These are phyloP conservation scores for Bruguiera parviflora DNA, from an alignment of 345 rosid species.

Conservation along the genomic window DNA sequence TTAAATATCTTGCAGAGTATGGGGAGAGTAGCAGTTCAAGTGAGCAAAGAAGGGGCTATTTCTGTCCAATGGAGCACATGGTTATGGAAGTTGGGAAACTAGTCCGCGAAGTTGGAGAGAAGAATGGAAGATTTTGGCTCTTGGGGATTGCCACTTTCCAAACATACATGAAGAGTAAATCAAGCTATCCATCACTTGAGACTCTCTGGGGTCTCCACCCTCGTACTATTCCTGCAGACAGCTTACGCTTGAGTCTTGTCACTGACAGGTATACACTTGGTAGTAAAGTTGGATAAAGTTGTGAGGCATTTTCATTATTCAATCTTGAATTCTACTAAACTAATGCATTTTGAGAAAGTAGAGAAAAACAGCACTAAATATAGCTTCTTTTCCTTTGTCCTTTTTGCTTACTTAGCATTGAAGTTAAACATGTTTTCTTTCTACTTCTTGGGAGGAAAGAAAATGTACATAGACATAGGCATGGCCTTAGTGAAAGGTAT, in stretches of 20 bases:
- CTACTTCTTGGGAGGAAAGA: background rate
- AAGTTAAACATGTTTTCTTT: constrained; percentile 13
- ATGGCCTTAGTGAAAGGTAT: background rate
- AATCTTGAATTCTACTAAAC: background rate
- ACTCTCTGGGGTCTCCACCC: constrained; percentile 65
- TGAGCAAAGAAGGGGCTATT: constrained; percentile 22
- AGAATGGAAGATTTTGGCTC: constrained; percentile 60
- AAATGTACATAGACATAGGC: background rate
- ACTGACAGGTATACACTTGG: constrained; percentile 57
- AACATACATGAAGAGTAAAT: constrained; percentile 72
- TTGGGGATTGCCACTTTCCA: constrained; percentile 77
- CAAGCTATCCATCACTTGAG: constrained; percentile 64
- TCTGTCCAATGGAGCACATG: constrained; percentile 60
- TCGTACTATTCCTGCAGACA: constrained; percentile 63
- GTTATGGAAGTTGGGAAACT: constrained; percentile 69
- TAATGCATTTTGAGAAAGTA: background rate
- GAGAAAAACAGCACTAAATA: background rate
- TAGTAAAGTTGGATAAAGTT: constrained; percentile 15
- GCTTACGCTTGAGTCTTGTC: constrained; percentile 67
- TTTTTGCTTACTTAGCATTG: constrained; percentile 1
- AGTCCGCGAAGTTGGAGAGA: constrained; percentile 43
- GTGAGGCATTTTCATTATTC: no score
- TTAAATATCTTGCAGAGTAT: constrained; percentile 56
- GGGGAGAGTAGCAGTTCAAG: constrained; percentile 30
- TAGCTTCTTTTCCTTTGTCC: constrained; percentile 5